These are phyloP conservation scores for Malassezia restricta DNA, from an alignment of 1,284 basidiomycete genomes.

Conservation along the genomic window DNA sequence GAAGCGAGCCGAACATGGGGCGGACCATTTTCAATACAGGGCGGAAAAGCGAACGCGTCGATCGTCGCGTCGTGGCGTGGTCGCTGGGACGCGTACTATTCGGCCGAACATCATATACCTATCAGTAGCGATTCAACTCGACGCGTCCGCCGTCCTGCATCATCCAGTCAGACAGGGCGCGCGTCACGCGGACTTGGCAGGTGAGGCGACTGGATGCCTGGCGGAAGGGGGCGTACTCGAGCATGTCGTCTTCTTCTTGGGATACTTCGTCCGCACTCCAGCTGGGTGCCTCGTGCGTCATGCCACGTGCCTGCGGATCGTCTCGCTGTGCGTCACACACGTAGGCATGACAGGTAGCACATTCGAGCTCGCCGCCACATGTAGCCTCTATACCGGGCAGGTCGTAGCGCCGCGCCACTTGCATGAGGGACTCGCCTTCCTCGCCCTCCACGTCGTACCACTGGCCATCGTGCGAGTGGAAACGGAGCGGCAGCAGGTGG, in stretches of 20 bases:
- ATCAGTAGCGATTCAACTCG: conserved; percentile 18
- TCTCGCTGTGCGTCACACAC: conserved; percentile 20
- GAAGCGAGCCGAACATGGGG: background rate
- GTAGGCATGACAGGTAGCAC: conserved; percentile 34
- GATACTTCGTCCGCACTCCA: background rate
- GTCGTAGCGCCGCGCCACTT: conserved; percentile 29
- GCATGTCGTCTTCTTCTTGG: conserved; percentile 28
- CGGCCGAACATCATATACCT: background rate
- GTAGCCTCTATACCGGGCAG: conserved; percentile 40
- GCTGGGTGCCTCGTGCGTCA: background rate
- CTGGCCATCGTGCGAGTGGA: conserved; percentile 24
- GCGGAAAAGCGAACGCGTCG: background rate
- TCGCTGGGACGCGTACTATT: background rate
- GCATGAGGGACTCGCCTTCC: conserved; percentile 41
- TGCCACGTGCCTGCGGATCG: conserved; percentile 3
- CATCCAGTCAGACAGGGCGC: conserved; percentile 19
- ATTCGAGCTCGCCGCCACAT: conserved; percentile 41
- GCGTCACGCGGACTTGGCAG: conserved; percentile 20
- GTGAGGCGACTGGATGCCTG: conserved; percentile 15
- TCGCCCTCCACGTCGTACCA: conserved; percentile 24
- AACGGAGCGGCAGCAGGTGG: conserved; percentile 19
- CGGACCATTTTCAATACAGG: conserved; percentile 7
- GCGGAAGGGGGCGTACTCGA: conserved; percentile 24
- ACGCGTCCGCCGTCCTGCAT: conserved; percentile 12
- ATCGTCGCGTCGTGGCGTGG: background rate